A percentile compares a stretch with the other conserved stretches of the same genome.
Conservation (phyloP, 2,329 filamentous ascomycete species). For the Botrytis fabae region DNA sequence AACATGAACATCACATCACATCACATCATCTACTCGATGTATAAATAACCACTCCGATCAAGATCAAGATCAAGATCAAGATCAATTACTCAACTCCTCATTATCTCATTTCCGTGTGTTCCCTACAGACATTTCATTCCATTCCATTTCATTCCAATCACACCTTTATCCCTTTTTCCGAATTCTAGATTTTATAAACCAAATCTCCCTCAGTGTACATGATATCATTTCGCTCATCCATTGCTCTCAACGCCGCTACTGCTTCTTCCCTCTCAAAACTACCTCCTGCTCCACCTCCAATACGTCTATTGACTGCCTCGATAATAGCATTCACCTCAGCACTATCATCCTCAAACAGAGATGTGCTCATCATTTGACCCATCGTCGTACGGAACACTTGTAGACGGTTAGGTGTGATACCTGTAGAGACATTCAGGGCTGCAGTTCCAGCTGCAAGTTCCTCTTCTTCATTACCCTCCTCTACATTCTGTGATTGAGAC, state of each 20-base stretch:
- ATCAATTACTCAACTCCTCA: too few relatives aligned
- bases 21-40: too few relatives aligned
- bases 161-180: neutral
- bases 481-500: constrained; percentile 12
- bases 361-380: constrained; percentile 77
- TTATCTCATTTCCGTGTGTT: neutral
- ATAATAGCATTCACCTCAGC: constrained; percentile 75
- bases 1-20: too few relatives aligned
- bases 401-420: constrained; percentile 58
- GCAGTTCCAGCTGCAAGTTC: constrained; percentile 31
- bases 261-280: constrained; percentile 73
- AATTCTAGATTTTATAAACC: constrained; percentile 66
- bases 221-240: constrained; percentile 84
- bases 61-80: too few relatives aligned
- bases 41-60: too few relatives aligned
- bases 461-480: constrained; percentile 33
- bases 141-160: neutral
- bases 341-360: constrained; percentile 84
- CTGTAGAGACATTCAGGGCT: constrained; percentile 33
- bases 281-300: constrained; percentile 55
- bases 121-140: neutral
- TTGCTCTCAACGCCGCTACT: constrained; percentile 70
- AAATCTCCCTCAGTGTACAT: constrained; percentile 74
- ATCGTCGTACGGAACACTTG: constrained; percentile 76
- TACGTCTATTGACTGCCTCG: constrained; percentile 72